Evolutionary conservation across 352 stramenopile species (phyloP).

Genomic region (Phytopythium cucurbitacearum): DNA sequence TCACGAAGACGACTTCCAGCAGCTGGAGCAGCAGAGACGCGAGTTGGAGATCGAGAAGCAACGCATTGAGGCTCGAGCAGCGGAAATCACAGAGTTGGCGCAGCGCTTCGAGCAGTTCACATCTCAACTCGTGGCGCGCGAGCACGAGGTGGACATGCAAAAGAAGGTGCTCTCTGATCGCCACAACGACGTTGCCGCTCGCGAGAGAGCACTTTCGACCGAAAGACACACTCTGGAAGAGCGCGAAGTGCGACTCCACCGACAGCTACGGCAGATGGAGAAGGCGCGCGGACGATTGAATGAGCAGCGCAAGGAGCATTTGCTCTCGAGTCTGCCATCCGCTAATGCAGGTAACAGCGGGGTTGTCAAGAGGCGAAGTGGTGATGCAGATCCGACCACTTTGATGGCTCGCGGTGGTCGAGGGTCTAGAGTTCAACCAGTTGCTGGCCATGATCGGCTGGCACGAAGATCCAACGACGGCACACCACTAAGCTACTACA

Average conservation of each 20-base stretch:
- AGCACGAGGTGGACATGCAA: background rate
- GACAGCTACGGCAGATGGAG: conserved; percentile 56
- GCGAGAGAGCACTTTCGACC: conserved; percentile 21
- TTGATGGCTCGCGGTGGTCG: too few species aligned
- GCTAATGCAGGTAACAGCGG: too few species aligned
- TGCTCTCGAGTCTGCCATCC: conserved; percentile 6
- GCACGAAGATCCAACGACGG: too few species aligned
- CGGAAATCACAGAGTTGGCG: conserved; percentile 17
- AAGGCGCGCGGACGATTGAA: conserved; percentile 32
- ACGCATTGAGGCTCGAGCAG: conserved; percentile 11
- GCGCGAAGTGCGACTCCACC: conserved; percentile 41
- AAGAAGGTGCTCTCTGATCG: too few species aligned
- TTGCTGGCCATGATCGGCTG: too few species aligned
- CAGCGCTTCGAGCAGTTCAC: conserved; percentile 13
- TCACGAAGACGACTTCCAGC: conserved; percentile 46
- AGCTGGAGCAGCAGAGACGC: conserved; percentile 18
- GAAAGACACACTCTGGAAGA: conserved; percentile 45
- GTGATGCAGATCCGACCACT: too few species aligned
- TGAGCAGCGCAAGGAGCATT: conserved; percentile 39
- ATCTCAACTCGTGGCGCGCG: conserved; percentile 2
- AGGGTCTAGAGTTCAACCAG: too few species aligned
- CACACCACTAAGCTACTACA: too few species aligned
- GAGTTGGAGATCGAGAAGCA: conserved; percentile 29
- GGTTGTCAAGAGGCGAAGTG: too few species aligned
- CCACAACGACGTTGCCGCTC: conserved; percentile 11